Percentiles rank a stretch among this genome's conserved stretches.
phyloP scores from a whole-genome alignment of 176 grass and related monocot species.

The Eleusine indica region DNA sequence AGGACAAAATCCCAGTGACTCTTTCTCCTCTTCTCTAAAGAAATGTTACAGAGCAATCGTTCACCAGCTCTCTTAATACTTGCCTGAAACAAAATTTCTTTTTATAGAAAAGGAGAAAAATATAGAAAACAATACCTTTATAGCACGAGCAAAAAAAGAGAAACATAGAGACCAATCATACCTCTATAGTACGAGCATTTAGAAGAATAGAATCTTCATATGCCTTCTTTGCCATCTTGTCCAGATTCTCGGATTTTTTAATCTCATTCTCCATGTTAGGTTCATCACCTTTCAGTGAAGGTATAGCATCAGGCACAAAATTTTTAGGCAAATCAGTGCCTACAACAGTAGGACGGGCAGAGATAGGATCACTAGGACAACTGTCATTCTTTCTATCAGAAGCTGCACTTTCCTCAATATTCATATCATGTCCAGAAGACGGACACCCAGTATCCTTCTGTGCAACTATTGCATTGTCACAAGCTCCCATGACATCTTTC shows the following conservation, averaged over 20 bases:
- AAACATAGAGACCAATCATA: constrained; percentile 34
- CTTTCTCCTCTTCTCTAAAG: constrained; percentile 80
- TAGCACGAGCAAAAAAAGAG: constrained; percentile 3
- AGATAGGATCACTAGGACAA: constrained; percentile 37
- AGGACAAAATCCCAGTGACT: constrained; percentile 98
- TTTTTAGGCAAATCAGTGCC: constrained; percentile 32
- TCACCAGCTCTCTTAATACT: constrained; percentile 63
- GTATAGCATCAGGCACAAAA: constrained; percentile 17
- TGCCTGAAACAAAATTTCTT: constrained; percentile 43
- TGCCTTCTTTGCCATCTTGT: constrained; percentile 52
- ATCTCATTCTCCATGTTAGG: constrained; percentile 38
- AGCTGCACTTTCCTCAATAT: constrained; percentile 41
- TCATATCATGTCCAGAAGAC: constrained; percentile 22
- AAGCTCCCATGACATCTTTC: constrained; percentile 54
- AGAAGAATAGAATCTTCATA: constrained; percentile 69
- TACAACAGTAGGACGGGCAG: constrained; percentile 10
- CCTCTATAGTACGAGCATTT: constrained; percentile 79
- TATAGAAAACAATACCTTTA: neutral
- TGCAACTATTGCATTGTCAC: constrained; percentile 38
- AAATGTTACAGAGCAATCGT: constrained; percentile 53
- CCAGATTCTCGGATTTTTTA: constrained; percentile 37
- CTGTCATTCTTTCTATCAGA: constrained; percentile 33
- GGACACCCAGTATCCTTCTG: constrained; percentile 36
- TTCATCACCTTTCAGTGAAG: constrained; percentile 19
- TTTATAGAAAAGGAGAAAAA: constrained; percentile 38